A percentile compares a stretch with the other conserved stretches of the same genome.
Conservation (phyloP, 2,329 filamentous ascomycete species). For the Triangularia verruculosa region DNA sequence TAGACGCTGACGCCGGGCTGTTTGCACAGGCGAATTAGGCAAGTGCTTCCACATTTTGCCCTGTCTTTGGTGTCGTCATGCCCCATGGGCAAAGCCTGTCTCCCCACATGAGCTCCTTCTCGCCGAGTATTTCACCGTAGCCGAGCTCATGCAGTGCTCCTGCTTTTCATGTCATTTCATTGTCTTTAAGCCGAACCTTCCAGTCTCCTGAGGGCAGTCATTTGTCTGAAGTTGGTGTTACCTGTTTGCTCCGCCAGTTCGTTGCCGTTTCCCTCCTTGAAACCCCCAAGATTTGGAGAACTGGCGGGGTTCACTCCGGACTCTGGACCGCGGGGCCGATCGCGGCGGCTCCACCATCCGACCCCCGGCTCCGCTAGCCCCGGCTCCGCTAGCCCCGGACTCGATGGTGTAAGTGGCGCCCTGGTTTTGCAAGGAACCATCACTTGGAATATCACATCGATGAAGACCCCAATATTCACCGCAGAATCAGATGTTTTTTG, state of each 20-base stretch:
- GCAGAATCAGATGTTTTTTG: neutral
- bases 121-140: conserved; percentile 18
- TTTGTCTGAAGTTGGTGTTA: neutral
- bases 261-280: neutral
- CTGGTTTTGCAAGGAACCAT: too few species aligned
- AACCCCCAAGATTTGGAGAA: neutral
- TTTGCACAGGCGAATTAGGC: conserved; percentile 5
- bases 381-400: conserved; percentile 8
- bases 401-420: conserved; percentile 4
- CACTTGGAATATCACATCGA: neutral
- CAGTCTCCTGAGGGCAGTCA: neutral
- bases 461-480: neutral
- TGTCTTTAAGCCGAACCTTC: neutral
- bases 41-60: neutral
- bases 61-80: conserved; percentile 1
- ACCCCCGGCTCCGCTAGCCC: neutral
- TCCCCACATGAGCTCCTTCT: neutral
- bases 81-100: neutral
- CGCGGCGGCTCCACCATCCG: neutral
- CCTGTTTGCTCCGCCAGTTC: too few species aligned
- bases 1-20: neutral
- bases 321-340: conserved; percentile 1
- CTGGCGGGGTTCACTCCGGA: neutral
- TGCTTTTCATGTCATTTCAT: neutral
- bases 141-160: conserved; percentile 6